A percentile compares a stretch with the other conserved stretches of the same genome.
phyloP scores from a whole-genome alignment of 2,329 filamentous ascomycete genomes.

The Rasamsonia emersonii region DNA sequence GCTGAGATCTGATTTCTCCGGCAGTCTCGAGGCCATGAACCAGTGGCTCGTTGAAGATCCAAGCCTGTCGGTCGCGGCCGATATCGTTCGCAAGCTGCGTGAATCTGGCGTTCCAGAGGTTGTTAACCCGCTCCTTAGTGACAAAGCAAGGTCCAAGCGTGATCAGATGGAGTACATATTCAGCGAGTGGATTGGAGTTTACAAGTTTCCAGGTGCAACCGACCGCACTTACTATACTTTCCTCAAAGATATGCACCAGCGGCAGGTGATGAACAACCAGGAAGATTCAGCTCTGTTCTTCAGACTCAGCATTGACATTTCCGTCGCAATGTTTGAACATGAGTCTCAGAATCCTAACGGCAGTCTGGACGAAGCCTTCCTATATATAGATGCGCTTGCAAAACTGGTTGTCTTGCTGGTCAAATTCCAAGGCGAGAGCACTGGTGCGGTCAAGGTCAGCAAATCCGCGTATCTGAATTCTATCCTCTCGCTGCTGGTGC shows the following conservation, averaged over 20 bases:
- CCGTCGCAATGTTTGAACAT: slow-evolving; percentile 69
- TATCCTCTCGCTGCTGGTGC: slow-evolving; percentile 64
- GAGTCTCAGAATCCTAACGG: slow-evolving; percentile 53
- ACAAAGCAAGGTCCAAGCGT: slow-evolving; percentile 52
- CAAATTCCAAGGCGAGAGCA: slow-evolving; percentile 57
- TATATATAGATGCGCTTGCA: slow-evolving; percentile 70
- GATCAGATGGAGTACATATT: slow-evolving; percentile 94
- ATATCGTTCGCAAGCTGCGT: slow-evolving; percentile 59
- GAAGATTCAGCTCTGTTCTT: slow-evolving; percentile 75
- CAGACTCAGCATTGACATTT: slow-evolving; percentile 70
- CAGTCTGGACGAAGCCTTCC: slow-evolving; percentile 51
- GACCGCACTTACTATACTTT: slow-evolving; percentile 68
- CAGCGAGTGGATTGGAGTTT: slow-evolving; percentile 85
- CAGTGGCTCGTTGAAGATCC: slow-evolving; percentile 71
- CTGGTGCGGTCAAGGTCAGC: slow-evolving; percentile 50
- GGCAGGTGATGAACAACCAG: slow-evolving; percentile 61
- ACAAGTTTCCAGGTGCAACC: slow-evolving; percentile 65
- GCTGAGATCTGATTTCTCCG: slow-evolving; percentile 76
- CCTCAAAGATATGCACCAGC: slow-evolving; percentile 71
- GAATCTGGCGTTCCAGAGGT: slow-evolving; percentile 49
- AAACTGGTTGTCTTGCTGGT: slow-evolving; percentile 71
- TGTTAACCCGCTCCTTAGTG: slow-evolving; percentile 45
- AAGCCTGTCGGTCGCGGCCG: slow-evolving; percentile 54
- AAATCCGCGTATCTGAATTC: slow-evolving; percentile 69
- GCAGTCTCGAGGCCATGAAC: slow-evolving; percentile 72